phyloP scores from a whole-genome alignment of 768 basidiomycete species.

The Scleroderma bovista region DNA sequence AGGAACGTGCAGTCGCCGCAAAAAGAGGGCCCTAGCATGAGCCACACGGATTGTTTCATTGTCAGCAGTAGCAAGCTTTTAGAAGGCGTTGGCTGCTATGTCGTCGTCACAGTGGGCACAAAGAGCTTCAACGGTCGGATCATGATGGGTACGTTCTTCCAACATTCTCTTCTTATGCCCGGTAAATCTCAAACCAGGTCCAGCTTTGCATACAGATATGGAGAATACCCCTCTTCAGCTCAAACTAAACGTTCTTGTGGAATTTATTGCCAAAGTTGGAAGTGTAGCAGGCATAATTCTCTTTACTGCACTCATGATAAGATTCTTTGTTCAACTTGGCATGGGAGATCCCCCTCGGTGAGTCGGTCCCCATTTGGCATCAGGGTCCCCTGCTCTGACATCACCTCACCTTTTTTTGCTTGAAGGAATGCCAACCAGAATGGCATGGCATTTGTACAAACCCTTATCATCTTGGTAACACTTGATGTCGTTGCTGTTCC shows the following conservation, averaged over 20 bases:
- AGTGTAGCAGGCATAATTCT: slow-evolving; percentile 75
- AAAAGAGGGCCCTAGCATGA: slow-evolving; percentile 5
- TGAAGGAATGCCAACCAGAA: slow-evolving; percentile 73
- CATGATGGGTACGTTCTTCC: slow-evolving; percentile 76
- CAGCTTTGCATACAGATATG: slow-evolving; percentile 79
- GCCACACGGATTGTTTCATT: slow-evolving; percentile 91
- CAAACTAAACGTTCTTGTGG: slow-evolving; percentile 92
- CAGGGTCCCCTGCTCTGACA: background rate
- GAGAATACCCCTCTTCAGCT: slow-evolving; percentile 91
- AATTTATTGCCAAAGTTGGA: slow-evolving; percentile 90
- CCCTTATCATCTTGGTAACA: slow-evolving; percentile 92
- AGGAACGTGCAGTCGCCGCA: slow-evolving; percentile 30
- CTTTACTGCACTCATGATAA: slow-evolving; percentile 83
- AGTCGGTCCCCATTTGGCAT: slow-evolving; percentile 6
- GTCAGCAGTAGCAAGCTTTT: slow-evolving; percentile 89
- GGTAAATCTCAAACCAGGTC: background rate
- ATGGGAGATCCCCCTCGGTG: slow-evolving; percentile 52
- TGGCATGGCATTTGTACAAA: slow-evolving; percentile 86
- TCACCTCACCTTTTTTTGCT: no score
- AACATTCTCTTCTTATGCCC: background rate
- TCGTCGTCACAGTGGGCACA: slow-evolving; percentile 87
- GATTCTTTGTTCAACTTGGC: slow-evolving; percentile 88
- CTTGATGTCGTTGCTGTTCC: slow-evolving; percentile 82
- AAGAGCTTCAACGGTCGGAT: slow-evolving; percentile 95
- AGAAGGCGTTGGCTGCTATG: slow-evolving; percentile 91